Evolutionary conservation across 2,329 filamentous ascomycete genomes (phyloP).

Genomic region (Dothistroma septosporum): DNA sequence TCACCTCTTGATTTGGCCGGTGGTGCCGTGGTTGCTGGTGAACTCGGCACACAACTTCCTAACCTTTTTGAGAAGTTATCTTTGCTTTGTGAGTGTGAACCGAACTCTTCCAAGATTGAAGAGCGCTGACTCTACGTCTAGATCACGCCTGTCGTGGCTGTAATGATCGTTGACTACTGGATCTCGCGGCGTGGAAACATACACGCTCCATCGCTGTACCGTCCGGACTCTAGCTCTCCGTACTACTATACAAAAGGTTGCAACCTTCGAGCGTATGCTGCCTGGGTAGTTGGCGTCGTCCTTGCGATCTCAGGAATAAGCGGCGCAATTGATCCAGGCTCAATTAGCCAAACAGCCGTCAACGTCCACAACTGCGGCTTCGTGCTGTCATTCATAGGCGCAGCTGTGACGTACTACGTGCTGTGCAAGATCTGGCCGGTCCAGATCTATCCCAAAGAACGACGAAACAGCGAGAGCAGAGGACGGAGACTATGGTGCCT

Average conservation of each 20-base stretch:
- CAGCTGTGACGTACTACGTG: conserved; percentile 15
- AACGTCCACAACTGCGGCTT: conserved; percentile 25
- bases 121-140: neutral
- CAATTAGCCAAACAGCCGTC: conserved; percentile 19
- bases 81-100: conserved; percentile 32
- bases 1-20: conserved; percentile 35
- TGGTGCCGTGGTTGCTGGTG: conserved; percentile 45
- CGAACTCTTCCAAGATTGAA: neutral
- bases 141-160: conserved; percentile 38
- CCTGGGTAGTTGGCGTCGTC: conserved; percentile 22
- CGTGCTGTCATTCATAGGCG: conserved; percentile 19
- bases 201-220: conserved; percentile 39
- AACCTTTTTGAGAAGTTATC: conserved; percentile 43
- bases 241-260: conserved; percentile 24
- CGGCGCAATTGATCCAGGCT: conserved; percentile 18
- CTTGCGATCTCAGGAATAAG: conserved; percentile 23
- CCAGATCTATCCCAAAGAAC: conserved; percentile 19
- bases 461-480: conserved; percentile 12
- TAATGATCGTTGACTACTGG: conserved; percentile 42
- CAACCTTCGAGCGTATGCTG: conserved; percentile 21
- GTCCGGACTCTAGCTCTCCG: conserved; percentile 13
- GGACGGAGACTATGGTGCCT: conserved; percentile 22
- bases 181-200: conserved; percentile 40
- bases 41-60: conserved; percentile 40
- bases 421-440: conserved; percentile 19